These are phyloP conservation scores for Jimgerdemannia lactiflua DNA, from an alignment of 192 early-diverging fungal genomes.

Conservation along the genomic window DNA sequence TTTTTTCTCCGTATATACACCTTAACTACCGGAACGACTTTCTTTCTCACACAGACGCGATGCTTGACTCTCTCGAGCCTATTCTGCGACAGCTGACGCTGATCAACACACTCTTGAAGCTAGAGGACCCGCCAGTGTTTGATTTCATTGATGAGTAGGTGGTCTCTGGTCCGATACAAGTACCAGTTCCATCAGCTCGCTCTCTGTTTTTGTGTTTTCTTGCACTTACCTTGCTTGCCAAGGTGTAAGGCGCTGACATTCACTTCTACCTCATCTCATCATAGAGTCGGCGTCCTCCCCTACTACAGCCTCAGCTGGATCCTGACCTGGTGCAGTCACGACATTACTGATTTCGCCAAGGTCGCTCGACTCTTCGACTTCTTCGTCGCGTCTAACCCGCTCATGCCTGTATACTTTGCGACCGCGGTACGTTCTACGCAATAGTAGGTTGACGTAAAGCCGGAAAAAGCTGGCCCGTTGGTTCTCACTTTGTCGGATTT, in stretches of 20 bases:
- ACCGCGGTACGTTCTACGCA: constrained; percentile 26
- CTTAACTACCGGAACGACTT: not conserved
- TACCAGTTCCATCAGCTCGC: not conserved
- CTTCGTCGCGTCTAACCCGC: constrained; percentile 44
- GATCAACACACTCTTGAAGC: constrained; percentile 30
- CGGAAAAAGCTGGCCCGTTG: too few species aligned
- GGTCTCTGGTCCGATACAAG: too few species aligned
- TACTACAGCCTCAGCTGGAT: constrained; percentile 58
- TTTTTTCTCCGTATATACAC: not conserved
- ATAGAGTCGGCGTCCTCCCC: constrained; percentile 41
- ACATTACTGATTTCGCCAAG: constrained; percentile 38
- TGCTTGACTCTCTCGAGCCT: constrained; percentile 46
- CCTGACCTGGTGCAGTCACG: constrained; percentile 60
- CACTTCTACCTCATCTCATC: not conserved
- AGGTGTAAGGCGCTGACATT: not conserved
- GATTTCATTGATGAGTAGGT: constrained; percentile 42
- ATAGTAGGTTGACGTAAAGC: not conserved
- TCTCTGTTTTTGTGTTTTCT: too few species aligned
- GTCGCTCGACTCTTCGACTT: constrained; percentile 49
- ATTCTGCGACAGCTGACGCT: constrained; percentile 41
- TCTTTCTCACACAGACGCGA: constrained; percentile 38
- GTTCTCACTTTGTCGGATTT: not conserved
- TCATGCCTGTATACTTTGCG: constrained; percentile 46
- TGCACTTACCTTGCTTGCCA: too few species aligned
- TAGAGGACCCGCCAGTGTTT: constrained; percentile 41